A percentile compares a stretch with the other conserved stretches of the same genome.
Evolutionary conservation across 2,329 filamentous ascomycete species (phyloP).

Genomic region (Ascochyta fabae): DNA sequence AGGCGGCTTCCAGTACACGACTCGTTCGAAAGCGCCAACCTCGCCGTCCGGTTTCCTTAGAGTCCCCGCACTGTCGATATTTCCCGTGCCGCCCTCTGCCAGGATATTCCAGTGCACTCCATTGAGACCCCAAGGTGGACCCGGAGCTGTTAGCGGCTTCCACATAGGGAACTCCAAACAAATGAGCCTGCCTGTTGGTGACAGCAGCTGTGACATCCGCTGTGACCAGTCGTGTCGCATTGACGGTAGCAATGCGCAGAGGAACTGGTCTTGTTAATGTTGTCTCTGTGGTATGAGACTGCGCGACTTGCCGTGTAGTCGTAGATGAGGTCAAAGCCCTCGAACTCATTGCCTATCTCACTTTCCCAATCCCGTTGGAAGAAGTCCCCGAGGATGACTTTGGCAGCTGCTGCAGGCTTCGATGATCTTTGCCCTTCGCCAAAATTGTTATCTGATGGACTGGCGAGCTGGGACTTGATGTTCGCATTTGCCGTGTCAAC

Average conservation of each 20-base stretch:
- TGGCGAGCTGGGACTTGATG: slow-evolving; percentile 16
- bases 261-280: slow-evolving; percentile 53
- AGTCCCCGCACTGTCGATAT: slow-evolving; percentile 18
- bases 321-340: slow-evolving; percentile 64
- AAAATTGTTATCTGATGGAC: slow-evolving; percentile 43
- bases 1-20: slow-evolving; percentile 23
- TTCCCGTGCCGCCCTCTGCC: slow-evolving; percentile 18
- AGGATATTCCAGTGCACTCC: slow-evolving; percentile 36
- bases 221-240: slow-evolving; percentile 62
- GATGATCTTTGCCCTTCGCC: slow-evolving; percentile 44
- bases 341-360: slow-evolving; percentile 35
- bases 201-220: slow-evolving; percentile 61
- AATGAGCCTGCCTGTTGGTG: slow-evolving; percentile 58
- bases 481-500: slow-evolving; percentile 29
- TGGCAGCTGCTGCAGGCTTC: slow-evolving; percentile 59
- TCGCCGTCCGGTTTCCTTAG: slow-evolving; percentile 3
- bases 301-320: slow-evolving; percentile 60
- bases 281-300: not conserved
- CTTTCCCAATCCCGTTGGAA: slow-evolving; percentile 64
- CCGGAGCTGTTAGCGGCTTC: slow-evolving; percentile 67
- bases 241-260: slow-evolving; percentile 62
- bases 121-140: slow-evolving; percentile 76
- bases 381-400: slow-evolving; percentile 69
- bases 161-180: slow-evolving; percentile 77
- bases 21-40: slow-evolving; percentile 17